Evolutionary conservation across 2,329 filamentous ascomycete species (phyloP).

Genomic region (Trichocomaceae sp.): DNA sequence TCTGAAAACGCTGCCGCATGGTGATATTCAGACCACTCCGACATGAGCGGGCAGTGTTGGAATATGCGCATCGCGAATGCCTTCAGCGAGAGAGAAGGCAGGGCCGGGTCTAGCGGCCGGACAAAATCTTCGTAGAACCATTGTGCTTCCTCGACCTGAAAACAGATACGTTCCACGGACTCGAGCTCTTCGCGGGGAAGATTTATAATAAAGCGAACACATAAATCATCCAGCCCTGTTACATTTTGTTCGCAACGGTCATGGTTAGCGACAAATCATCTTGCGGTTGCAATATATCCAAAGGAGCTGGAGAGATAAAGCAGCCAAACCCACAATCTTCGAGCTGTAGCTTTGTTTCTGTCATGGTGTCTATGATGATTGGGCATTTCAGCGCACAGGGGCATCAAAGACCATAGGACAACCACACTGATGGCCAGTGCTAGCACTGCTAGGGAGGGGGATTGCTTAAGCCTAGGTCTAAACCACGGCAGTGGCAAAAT

Average conservation of each 20-base stretch:
- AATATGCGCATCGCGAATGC: constrained; percentile 87
- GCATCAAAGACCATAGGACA: constrained; percentile 8
- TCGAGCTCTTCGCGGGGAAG: constrained; percentile 84
- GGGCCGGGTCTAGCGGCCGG: constrained; percentile 72
- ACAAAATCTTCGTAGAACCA: constrained; percentile 99
- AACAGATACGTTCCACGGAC: constrained; percentile 89
- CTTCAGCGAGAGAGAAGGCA: constrained; percentile 79
- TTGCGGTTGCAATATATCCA: background rate
- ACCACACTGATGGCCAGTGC: constrained; percentile 6
- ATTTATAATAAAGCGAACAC: constrained; percentile 97
- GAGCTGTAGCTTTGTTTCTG: constrained; percentile 72
- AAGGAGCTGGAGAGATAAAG: background rate
- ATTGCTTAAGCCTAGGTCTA: background rate
- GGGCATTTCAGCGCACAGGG: constrained; percentile 51
- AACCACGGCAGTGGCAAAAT: constrained; percentile 9
- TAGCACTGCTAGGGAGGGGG: background rate
- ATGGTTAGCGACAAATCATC: constrained; percentile 19
- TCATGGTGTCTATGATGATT: constrained; percentile 58
- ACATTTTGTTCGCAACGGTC: constrained; percentile 6
- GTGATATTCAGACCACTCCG: constrained; percentile 68
- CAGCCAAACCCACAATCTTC: constrained; percentile 66
- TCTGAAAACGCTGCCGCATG: constrained; percentile 81
- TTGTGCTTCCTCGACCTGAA: constrained; percentile 98
- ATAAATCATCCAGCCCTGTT: constrained; percentile 90
- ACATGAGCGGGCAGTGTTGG: constrained; percentile 83